Base-by-base conservation (phyloP, 1,139 yeast genomes). In the Blastobotrys apis region DNA sequence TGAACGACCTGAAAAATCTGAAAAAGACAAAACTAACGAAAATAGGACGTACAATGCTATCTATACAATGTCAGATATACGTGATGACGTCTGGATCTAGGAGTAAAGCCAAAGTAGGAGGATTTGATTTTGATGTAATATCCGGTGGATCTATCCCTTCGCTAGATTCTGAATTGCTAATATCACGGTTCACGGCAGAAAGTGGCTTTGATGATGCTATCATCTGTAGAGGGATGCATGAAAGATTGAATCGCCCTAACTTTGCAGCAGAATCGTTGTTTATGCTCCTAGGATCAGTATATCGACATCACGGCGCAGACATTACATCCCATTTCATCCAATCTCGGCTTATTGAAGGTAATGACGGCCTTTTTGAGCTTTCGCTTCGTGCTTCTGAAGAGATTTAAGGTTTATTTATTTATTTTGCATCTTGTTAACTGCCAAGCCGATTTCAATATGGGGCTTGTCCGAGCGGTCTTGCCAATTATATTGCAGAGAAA, bases 241-340 rank as follows among this genome's bases (percentile, higher is more conserved):
- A 37, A n/a, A n/a, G 12, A 6, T 16, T 29, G n/a, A n/a, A 37
- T 25, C 3, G 27, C n/a, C 3, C 19, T 15, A 22, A 23, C 21
- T 26, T 8, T 25, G 33, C 41, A 5, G 5, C 30, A 3, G 41
- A 37, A 6, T 19, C 41, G 27, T n/a, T 37, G 9, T 29, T 3
- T 26, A 33, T 43, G 45, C 16, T 43, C 12, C 13, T 43, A 9
- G 45, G 45, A 5, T 33, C 35, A 10, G 39, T 43, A n/a, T 38
- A 38, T 35, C 13, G 6, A n/a, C 41, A 39, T 16, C 38, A 43
- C 26, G 45, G 45, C 1, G 10, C 33, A 19, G 21, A 29, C 12
- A 27, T 12, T 13, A 34, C 32, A 3, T 19, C 19, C 16, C 25
- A 27, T n/a, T 43, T 43, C 10, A 12, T 43, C 13, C 29, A 27